Evolutionary conservation across 345 rosid species (phyloP).

Genomic region (Eucalyptus decipiens): DNA sequence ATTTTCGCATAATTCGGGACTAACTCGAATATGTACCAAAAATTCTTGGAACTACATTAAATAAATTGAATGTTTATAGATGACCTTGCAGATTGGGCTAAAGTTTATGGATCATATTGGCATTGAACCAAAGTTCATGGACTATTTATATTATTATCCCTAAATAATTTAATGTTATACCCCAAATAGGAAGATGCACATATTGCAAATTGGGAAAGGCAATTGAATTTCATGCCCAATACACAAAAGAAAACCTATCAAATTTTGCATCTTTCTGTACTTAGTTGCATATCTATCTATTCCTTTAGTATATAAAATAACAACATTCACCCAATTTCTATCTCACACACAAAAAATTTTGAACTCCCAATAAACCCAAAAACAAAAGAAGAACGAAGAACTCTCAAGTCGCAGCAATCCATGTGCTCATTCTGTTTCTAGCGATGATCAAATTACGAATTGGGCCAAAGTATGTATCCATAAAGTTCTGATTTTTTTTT

Average conservation of each 20-base stretch:
- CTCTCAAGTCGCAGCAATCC: not conserved
- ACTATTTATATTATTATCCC: too few species aligned
- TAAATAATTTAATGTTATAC: too few species aligned
- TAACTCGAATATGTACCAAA: not conserved
- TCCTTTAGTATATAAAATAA: not conserved
- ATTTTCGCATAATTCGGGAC: fast-evolving
- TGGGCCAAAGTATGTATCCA: not conserved
- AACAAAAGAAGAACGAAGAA: not conserved
- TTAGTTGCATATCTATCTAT: not conserved
- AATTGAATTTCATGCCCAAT: not conserved
- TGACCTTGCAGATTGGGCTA: too few species aligned
- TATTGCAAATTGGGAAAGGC: not conserved
- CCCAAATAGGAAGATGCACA: not conserved
- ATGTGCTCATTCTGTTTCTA: not conserved
- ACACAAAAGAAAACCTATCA: not conserved
- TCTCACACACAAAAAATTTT: too few species aligned
- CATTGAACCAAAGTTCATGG: too few species aligned
- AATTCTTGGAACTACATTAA: too few species aligned
- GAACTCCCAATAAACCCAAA: not conserved
- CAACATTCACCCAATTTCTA: too few species aligned
- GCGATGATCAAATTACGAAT: not conserved
- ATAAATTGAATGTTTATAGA: too few species aligned
- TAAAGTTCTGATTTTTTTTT: too few species aligned
- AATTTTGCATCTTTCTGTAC: not conserved
- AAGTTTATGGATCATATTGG: too few species aligned